Percentiles rank a stretch among this genome's conserved stretches.
Conservation (phyloP, 2,329 filamentous ascomycete genomes). For the Colletotrichum sp. region DNA sequence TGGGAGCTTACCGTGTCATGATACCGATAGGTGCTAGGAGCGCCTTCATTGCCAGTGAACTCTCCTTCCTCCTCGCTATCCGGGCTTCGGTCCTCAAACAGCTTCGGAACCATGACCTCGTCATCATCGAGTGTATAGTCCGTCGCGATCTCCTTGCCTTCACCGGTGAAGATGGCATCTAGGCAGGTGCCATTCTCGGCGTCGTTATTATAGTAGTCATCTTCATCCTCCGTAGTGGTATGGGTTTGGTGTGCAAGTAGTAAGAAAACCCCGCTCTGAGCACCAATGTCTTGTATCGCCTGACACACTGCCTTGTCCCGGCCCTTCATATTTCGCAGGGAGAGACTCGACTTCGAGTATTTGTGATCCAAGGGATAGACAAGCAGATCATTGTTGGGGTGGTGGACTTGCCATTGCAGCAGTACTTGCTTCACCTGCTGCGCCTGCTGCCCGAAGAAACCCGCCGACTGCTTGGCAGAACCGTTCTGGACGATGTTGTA, state of each 20-base stretch:
- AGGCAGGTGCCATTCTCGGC: not conserved
- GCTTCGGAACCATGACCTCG: accelerated
- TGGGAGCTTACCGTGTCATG: not conserved
- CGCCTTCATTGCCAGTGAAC: not conserved
- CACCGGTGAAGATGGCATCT: not conserved
- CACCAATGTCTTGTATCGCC: not conserved
- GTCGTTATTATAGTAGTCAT: not conserved
- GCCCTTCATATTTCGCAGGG: not conserved
- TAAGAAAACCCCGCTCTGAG: not conserved
- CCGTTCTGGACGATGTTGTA: slow-evolving; percentile 50
- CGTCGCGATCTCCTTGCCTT: not conserved
- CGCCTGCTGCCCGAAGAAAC: slow-evolving; percentile 17
- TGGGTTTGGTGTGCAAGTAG: slow-evolving; percentile 24
- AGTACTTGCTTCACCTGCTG: slow-evolving; percentile 19
- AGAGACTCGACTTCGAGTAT: not conserved
- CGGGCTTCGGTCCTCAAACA: not conserved
- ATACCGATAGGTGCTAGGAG: not conserved
- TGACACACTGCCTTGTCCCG: not conserved
- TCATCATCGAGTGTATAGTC: not conserved
- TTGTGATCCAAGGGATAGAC: not conserved
- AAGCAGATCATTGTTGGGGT: not conserved
- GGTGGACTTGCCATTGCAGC: not conserved
- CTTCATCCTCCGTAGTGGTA: not conserved
- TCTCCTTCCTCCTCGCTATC: not conserved
- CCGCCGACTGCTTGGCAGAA: slow-evolving; percentile 10